These are phyloP conservation scores for Gnomoniopsis sp. DNA, from an alignment of 2,329 filamentous ascomycete genomes.

Conservation along the genomic window DNA sequence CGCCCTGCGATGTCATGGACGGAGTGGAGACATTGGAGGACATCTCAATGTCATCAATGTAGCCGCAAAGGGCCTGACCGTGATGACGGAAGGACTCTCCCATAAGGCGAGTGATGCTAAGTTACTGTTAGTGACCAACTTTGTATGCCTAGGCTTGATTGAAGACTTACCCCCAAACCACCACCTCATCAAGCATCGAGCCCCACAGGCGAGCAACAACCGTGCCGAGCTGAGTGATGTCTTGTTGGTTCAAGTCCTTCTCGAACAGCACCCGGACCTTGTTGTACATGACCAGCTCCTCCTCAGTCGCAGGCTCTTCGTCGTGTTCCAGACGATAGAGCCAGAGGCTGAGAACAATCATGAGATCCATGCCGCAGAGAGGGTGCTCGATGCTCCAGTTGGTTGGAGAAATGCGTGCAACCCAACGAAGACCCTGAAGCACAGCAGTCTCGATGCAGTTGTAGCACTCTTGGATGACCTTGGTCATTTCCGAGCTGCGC, in stretches of 20 bases:
- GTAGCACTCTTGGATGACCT: constrained; percentile 96
- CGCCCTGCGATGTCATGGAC: constrained; percentile 69
- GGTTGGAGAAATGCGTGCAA: constrained; percentile 93
- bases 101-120: constrained; percentile 88
- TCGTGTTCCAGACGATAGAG: constrained; percentile 99
- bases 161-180: constrained; percentile 92
- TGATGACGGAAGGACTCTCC: constrained; percentile 97
- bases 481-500: constrained; percentile 95
- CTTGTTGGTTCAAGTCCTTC: constrained; percentile 80
- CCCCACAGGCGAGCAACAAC: constrained; percentile 94
- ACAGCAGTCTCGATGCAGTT: constrained; percentile 97
- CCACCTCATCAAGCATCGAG: constrained; percentile 96
- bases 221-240: constrained; percentile 84
- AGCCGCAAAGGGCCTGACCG: constrained; percentile 89
- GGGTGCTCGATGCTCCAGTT: constrained; percentile 99
- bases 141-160: not conserved
- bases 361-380: constrained; percentile 91
- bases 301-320: constrained; percentile 81
- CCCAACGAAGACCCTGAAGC: constrained; percentile 92
- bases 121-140: constrained; percentile 38
- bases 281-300: constrained; percentile 86
- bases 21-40: constrained; percentile 68
- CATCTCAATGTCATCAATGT: constrained; percentile 78
- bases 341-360: constrained; percentile 97
- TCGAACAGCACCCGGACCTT: constrained; percentile 88